A percentile compares a stretch with the other conserved stretches of the same genome.
phyloP scores from a whole-genome alignment of 2,329 filamentous ascomycete species.

The Colletotrichum destructivum region DNA sequence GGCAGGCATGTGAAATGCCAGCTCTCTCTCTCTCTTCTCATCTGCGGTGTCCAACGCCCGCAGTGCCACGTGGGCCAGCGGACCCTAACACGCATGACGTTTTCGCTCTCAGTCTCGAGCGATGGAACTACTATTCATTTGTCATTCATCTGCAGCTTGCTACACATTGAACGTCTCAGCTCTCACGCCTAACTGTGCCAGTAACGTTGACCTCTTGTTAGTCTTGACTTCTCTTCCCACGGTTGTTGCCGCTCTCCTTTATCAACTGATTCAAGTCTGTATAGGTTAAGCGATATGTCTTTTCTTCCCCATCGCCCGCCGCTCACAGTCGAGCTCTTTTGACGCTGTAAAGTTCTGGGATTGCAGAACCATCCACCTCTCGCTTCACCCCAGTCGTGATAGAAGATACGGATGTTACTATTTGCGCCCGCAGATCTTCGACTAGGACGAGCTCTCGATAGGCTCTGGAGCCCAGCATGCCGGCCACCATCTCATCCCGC shows the following conservation, averaged over 20 bases:
- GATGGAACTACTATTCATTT: not conserved
- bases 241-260: not conserved
- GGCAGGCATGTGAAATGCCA: conserved; percentile 29
- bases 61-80: conserved; percentile 16
- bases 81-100: conserved; percentile 8
- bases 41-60: conserved; percentile 6
- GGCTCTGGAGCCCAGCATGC: not conserved
- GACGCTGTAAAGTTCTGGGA: not conserved
- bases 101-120: not conserved
- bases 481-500: not conserved
- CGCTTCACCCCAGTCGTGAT: conserved; percentile 3
- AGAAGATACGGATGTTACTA: not conserved
- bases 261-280: not conserved
- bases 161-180: conserved; percentile 10
- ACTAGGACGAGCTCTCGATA: conserved; percentile 12
- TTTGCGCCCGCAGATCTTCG: not conserved
- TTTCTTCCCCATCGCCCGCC: not conserved
- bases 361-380: not conserved
- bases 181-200: not conserved
- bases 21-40: conserved; percentile 5
- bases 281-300: not conserved
- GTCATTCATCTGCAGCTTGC: not conserved
- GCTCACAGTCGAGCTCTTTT: not conserved
- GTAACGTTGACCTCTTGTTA: not conserved
- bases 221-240: not conserved